These are phyloP conservation scores for Populus tremula DNA, from an alignment of 345 rosid species.

Conservation along the genomic window DNA sequence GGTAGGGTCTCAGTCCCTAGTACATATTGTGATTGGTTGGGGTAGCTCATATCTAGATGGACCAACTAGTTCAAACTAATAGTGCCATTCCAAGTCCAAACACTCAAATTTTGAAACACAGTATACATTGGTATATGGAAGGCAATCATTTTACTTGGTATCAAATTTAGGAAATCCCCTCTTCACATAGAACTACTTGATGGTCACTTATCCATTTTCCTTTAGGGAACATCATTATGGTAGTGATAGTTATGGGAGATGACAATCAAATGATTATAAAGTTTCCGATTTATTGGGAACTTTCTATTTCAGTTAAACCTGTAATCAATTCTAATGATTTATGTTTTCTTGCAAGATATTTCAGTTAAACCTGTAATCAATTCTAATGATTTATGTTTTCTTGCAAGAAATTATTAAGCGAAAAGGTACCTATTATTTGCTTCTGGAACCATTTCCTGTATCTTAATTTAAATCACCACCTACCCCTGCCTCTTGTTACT, in stretches of 20 bases:
- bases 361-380: no score
- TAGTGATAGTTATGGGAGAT: not conserved
- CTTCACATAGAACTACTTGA: no score
- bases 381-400: not conserved
- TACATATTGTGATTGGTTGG: not conserved
- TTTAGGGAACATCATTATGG: not conserved
- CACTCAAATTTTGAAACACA: not conserved
- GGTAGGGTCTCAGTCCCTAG: not conserved
- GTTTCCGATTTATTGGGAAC: not conserved
- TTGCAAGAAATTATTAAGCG: not conserved
- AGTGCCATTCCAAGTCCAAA: not conserved
- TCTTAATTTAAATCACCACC: not conserved
- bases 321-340: not conserved
- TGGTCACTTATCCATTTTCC: not conserved
- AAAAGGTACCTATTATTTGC: not conserved
- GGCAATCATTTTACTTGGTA: not conserved
- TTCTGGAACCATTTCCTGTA: not conserved
- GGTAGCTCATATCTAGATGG: not conserved
- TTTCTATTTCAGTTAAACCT: not conserved
- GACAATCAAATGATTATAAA: not conserved
- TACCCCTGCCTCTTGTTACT: not conserved
- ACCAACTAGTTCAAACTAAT: not conserved
- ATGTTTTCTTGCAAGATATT: not conserved
- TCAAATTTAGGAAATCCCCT: not conserved
- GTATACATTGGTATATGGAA: not conserved